Percentiles rank a stretch among this genome's conserved stretches.
phyloP scores from a whole-genome alignment of 2,329 filamentous ascomycete genomes.

The Stachybotrys echinatus region DNA sequence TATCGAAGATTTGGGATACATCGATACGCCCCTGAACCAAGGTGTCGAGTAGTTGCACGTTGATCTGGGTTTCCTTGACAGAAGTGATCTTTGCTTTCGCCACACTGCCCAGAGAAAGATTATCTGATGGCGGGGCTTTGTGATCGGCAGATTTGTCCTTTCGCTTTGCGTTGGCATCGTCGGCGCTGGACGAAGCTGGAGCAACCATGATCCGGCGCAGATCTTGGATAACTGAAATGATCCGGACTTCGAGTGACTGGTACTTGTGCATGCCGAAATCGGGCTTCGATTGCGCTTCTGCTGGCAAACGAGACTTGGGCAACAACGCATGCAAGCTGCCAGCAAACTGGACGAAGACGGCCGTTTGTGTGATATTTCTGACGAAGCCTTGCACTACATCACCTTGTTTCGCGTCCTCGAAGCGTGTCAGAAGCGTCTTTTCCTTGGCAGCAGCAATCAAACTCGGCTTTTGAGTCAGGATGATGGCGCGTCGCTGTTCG shows the following conservation, averaged over 20 bases:
- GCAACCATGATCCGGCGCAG: slow-evolving; percentile 62
- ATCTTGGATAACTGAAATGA: slow-evolving; percentile 67
- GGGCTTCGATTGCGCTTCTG: slow-evolving; percentile 61
- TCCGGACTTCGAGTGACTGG: slow-evolving; percentile 68
- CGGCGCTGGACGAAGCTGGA: slow-evolving; percentile 41
- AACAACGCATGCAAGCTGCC: slow-evolving; percentile 72
- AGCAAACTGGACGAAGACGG: slow-evolving; percentile 84
- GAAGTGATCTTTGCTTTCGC: slow-evolving; percentile 76
- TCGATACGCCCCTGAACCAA: slow-evolving; percentile 84
- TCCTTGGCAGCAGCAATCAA: slow-evolving; percentile 71
- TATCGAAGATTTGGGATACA: slow-evolving; percentile 83
- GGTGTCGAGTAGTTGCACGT: slow-evolving; percentile 74
- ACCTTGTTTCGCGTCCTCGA: slow-evolving; percentile 68
- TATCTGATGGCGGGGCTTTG: slow-evolving; percentile 47
- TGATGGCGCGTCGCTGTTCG: slow-evolving; percentile 67
- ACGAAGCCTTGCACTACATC: slow-evolving; percentile 72
- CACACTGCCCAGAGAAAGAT: slow-evolving; percentile 67
- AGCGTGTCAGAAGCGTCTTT: slow-evolving; percentile 63
- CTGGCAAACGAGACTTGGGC: slow-evolving; percentile 70
- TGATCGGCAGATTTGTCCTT: slow-evolving; percentile 23
- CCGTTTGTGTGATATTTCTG: slow-evolving; percentile 74
- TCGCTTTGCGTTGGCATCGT: slow-evolving; percentile 34
- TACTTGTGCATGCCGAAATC: slow-evolving; percentile 75
- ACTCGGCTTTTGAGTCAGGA: slow-evolving; percentile 77
- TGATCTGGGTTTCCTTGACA: slow-evolving; percentile 86